Percentiles rank a stretch among this genome's conserved stretches.
These are phyloP conservation scores for Scutellaria baicalensis DNA, from an alignment of 257 asterid genomes.

Conservation along the genomic window DNA sequence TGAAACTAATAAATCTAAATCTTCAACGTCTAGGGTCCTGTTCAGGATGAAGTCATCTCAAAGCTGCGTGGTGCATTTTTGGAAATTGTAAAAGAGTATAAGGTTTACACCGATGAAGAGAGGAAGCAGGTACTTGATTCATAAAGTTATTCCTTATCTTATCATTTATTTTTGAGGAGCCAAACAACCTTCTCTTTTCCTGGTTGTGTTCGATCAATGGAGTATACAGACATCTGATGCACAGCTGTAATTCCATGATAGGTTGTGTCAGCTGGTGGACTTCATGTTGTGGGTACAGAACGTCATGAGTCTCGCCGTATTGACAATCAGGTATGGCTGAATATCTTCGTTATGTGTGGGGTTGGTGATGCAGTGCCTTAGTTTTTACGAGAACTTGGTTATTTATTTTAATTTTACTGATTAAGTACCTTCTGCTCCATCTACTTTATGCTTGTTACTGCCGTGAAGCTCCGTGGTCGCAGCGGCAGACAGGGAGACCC, in stretches of 20 bases:
- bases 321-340: constrained; percentile 78
- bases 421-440: constrained; percentile 15
- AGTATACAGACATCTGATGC: neutral
- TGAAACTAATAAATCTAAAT: constrained; percentile 18
- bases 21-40: constrained; percentile 73
- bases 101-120: constrained; percentile 74
- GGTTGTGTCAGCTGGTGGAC: constrained; percentile 95
- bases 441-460: constrained; percentile 9
- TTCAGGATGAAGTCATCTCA: constrained; percentile 80
- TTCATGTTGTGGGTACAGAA: constrained; percentile 96
- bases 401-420: neutral
- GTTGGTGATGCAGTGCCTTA: constrained; percentile 9
- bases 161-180: neutral
- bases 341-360: constrained; percentile 11
- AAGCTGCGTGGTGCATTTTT: constrained; percentile 79
- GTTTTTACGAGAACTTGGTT: neutral
- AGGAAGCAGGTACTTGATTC: constrained; percentile 59
- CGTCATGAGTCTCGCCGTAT: constrained; percentile 99
- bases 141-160: neutral
- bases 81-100: constrained; percentile 78
- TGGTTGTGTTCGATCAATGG: neutral
- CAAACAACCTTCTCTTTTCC: neutral
- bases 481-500: constrained; percentile 99
- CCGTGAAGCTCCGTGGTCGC: constrained; percentile 92
- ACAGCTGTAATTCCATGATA: constrained; percentile 19